These are phyloP conservation scores for Murraya koenigii DNA, from an alignment of 345 rosid genomes.

Conservation along the genomic window DNA sequence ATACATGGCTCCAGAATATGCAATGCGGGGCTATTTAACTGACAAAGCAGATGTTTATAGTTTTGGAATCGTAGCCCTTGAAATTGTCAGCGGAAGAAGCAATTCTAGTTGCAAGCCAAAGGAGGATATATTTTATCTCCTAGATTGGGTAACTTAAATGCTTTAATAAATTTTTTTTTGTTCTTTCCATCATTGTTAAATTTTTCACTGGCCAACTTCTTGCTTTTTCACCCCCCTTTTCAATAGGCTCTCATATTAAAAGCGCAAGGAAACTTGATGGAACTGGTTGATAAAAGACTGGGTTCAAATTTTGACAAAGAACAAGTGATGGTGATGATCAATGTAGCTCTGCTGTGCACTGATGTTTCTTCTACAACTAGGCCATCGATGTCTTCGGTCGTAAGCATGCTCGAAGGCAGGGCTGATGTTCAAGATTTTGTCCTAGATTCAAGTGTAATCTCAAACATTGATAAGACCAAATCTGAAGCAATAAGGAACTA, in stretches of 20 bases:
- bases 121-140: constrained; percentile 17
- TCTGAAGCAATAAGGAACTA: constrained; percentile 19
- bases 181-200: neutral
- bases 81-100: constrained; percentile 31
- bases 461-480: constrained; percentile 2
- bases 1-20: constrained; percentile 46
- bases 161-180: too few species aligned
- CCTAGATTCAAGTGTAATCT: neutral
- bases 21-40: constrained; percentile 33
- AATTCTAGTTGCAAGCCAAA: constrained; percentile 14
- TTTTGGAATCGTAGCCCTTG: constrained; percentile 37
- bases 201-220: neutral
- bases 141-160: constrained; percentile 29
- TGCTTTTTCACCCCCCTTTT: neutral
- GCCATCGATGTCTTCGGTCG: constrained; percentile 57
- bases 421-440: constrained; percentile 19
- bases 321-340: constrained; percentile 43
- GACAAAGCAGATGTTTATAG: constrained; percentile 39
- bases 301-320: constrained; percentile 39
- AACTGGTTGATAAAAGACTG: constrained; percentile 43
- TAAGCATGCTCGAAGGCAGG: constrained; percentile 57
- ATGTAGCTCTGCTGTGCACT: constrained; percentile 46
- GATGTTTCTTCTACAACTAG: constrained; percentile 34
- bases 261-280: constrained; percentile 35
- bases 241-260: constrained; percentile 36